Base-by-base conservation (phyloP, 2,329 filamentous ascomycete species). In the Colletotrichum echinochloae region DNA sequence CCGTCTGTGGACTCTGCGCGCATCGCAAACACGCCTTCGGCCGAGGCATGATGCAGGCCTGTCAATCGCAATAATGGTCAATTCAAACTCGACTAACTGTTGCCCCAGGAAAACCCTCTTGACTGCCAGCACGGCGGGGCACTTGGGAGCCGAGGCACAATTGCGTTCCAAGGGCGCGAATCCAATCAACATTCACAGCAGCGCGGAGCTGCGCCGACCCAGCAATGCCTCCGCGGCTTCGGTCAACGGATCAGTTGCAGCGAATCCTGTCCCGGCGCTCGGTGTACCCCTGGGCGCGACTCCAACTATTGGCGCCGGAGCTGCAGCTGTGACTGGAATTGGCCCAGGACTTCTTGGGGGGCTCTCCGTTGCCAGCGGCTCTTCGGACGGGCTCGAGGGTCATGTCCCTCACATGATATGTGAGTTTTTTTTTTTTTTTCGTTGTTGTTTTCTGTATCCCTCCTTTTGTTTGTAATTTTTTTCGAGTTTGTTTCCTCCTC, bases 391-490 rank as follows among this genome's bases (percentile, higher is more conserved):
- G 61, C 71, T 79, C 56, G 82, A 86, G 51, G 80, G 79, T 76
- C 85, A 86, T 74, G 80, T 83, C 67, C 81, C 84, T 74, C 83
- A 85, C 77, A 79, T 84, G 75, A 79, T 85, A 73, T 84, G 85
- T 87, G 83, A 83, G 84, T 55, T 14, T 12, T 9, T 33, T 18
- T 33, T 33, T n/a, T 83, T 35, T 30, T 59, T 46, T 48, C 23
- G 48, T 66, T 55, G 54, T 16, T 69, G 14, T 46, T 33, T 16
- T 37, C 5, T 37, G 61, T 49, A n/a, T 16, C 49, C 16, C 23
- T 20, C 37, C 12, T 18, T n/a, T 20, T 20, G 12, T 23, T 23
- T n/a, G n/a, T 46, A 5, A 14, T 23, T 44, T 23, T 39, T n/a
- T 14, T 28, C 18, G 39, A 18, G 7, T 46, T 46, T 11, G 18